Evolutionary conservation across 2,329 filamentous ascomycete genomes (phyloP).

Genomic region (Fusarium ambrosium): DNA sequence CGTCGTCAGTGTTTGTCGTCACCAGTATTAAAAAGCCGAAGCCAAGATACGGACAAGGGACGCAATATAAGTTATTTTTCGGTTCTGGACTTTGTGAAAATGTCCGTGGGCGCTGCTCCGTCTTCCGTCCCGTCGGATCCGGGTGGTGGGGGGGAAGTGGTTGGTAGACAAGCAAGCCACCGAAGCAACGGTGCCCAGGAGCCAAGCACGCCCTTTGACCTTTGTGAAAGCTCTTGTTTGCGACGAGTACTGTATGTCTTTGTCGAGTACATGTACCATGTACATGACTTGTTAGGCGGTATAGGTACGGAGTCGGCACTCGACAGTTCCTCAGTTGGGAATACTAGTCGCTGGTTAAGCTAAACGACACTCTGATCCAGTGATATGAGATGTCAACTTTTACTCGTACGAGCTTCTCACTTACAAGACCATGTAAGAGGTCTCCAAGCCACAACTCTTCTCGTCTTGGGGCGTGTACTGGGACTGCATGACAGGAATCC

Average conservation of each 20-base stretch:
- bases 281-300: not conserved
- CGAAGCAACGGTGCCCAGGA: conserved; percentile 1
- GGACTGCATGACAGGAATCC: not conserved
- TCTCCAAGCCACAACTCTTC: not conserved
- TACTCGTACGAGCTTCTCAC: not conserved
- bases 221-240: not conserved
- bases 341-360: not conserved
- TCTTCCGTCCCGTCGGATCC: conserved; percentile 20
- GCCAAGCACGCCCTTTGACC: not conserved
- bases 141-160: conserved; percentile 1
- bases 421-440: not conserved
- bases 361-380: not conserved
- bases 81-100: not conserved
- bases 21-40: not conserved
- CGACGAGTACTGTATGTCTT: not conserved
- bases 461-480: not conserved
- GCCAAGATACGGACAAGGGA: not conserved
- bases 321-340: not conserved
- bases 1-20: not conserved
- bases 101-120: not conserved
- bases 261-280: not conserved
- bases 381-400: not conserved
- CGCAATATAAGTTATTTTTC: not conserved
- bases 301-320: not conserved
- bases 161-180: conserved; percentile 3